Conservation (phyloP, 352 stramenopile species). For the Phytophthora boehmeriae region DNA sequence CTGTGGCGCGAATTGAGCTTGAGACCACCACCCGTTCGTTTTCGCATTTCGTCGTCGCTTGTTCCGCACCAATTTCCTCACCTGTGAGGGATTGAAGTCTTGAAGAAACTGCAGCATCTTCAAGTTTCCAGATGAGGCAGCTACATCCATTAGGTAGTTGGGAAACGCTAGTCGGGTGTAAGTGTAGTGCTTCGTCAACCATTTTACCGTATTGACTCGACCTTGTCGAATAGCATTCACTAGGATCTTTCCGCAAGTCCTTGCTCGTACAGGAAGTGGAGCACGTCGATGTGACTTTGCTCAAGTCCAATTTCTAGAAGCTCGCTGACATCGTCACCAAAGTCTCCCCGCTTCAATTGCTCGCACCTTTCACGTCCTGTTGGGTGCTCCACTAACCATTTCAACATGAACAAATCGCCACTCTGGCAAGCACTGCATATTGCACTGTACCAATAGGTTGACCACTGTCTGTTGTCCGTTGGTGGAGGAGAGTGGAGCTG, state of each 20-base stretch:
- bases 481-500: constrained; percentile 12
- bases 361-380: constrained; percentile 8
- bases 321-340: constrained; percentile 5
- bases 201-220: not conserved
- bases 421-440: constrained; percentile 14
- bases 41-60: not conserved
- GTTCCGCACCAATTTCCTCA: not conserved
- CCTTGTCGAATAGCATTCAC: not conserved
- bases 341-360: not conserved
- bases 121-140: not conserved
- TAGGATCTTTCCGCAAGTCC: not conserved
- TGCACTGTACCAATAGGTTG: constrained; percentile 12
- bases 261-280: not conserved
- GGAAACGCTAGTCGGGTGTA: not conserved
- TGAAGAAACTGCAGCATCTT: not conserved
- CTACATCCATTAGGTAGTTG: not conserved
- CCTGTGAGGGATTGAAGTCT: not conserved
- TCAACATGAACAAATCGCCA: constrained; percentile 6
- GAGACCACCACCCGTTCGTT: not conserved
- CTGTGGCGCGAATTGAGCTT: not conserved
- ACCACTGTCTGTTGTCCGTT: constrained; percentile 2
- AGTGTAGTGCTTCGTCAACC: not conserved
- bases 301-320: not conserved
- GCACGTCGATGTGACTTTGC: not conserved
- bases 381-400: constrained; percentile 15